Evolutionary conservation across 225 moss, liverwort and hornwort genomes (phyloP).

Genomic region (Straminergon stramineum): DNA sequence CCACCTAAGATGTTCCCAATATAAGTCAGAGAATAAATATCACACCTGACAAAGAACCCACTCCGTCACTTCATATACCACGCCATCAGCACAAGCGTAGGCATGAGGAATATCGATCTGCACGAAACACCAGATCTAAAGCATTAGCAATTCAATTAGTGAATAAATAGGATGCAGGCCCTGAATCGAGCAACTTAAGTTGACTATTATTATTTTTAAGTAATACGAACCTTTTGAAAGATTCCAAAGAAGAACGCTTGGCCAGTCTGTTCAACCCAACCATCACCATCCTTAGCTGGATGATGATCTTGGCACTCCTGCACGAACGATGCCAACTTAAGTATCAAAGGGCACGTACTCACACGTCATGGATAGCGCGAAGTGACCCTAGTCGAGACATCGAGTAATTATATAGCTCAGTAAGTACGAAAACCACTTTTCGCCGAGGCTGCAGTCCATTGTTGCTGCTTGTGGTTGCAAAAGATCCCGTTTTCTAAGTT

Average conservation of each 20-base stretch:
- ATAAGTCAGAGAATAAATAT: not conserved
- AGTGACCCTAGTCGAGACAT: not conserved
- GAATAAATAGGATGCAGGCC: not conserved
- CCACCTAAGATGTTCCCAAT: not conserved
- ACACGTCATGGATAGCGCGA: not conserved
- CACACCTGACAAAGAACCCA: slow-evolving; percentile 97
- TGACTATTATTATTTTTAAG: not conserved
- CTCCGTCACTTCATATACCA: slow-evolving; percentile 90
- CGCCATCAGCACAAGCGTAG: slow-evolving; percentile 88
- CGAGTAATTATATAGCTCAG: not conserved
- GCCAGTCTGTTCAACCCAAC: slow-evolving; percentile 93
- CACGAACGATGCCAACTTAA: not conserved
- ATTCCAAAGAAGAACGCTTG: slow-evolving; percentile 86
- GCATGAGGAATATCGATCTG: slow-evolving; percentile 86
- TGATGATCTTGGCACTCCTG: slow-evolving; percentile 98
- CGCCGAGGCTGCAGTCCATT: not conserved
- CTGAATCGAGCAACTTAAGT: not conserved
- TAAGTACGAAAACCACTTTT: not conserved
- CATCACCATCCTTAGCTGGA: slow-evolving; percentile 95
- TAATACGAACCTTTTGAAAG: slow-evolving; percentile 62
- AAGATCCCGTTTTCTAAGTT: not conserved
- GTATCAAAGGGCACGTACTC: not conserved
- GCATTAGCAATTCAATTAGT: not conserved
- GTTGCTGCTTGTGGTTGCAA: not conserved
- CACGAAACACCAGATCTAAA: not conserved